Evolutionary conservation across 306 rosid genomes (phyloP).

Genomic region (Abrus precatorius): DNA sequence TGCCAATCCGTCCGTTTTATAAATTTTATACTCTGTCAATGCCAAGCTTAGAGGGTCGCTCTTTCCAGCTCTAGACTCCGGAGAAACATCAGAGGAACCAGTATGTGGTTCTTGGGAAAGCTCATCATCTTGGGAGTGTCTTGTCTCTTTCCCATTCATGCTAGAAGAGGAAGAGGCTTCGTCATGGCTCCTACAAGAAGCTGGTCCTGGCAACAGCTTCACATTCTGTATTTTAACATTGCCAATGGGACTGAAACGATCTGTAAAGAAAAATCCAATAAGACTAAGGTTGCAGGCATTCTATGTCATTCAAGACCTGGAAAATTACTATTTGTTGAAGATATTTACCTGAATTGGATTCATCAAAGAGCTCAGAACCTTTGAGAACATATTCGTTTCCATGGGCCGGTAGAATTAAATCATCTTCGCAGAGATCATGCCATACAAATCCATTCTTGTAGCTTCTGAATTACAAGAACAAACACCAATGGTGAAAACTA

Average conservation of each 20-base stretch:
- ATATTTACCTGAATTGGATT: constrained; percentile 77
- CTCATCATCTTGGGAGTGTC: constrained; percentile 80
- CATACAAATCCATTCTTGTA: constrained; percentile 95
- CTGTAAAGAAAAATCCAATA: constrained; percentile 54
- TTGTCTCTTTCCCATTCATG: constrained; percentile 85
- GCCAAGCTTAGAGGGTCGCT: constrained; percentile 77
- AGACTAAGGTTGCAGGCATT: constrained; percentile 25
- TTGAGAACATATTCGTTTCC: constrained; percentile 97
- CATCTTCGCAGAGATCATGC: constrained; percentile 95
- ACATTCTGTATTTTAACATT: constrained; percentile 66
- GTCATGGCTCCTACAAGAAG: constrained; percentile 77
- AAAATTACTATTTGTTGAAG: background rate
- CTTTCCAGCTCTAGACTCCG: constrained; percentile 75
- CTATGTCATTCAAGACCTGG: constrained; percentile 24
- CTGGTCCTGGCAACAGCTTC: constrained; percentile 82
- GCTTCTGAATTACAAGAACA: constrained; percentile 71
- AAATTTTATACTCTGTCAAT: constrained; percentile 88
- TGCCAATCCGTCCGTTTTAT: constrained; percentile 83
- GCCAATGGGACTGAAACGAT: constrained; percentile 70
- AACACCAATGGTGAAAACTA: constrained; percentile 18
- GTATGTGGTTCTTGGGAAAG: constrained; percentile 69
- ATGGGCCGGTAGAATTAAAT: constrained; percentile 87
- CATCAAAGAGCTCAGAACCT: constrained; percentile 98
- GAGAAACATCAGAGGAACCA: constrained; percentile 76
- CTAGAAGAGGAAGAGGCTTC: constrained; percentile 90